Base-by-base conservation (phyloP, 176 grass and related monocot genomes). In the Puccinellia tenuiflora region DNA sequence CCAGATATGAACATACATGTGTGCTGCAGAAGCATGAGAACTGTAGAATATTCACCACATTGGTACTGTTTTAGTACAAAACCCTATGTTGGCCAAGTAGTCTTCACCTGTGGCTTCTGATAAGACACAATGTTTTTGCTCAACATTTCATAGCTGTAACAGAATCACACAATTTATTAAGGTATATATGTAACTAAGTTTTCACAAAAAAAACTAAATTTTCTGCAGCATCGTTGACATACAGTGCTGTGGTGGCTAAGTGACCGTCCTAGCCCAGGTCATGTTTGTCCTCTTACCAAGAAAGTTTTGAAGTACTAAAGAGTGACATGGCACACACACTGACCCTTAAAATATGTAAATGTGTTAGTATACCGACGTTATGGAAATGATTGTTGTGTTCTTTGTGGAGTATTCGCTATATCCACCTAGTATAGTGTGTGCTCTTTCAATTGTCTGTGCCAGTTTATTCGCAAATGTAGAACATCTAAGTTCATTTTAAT, bases 401-500 rank as follows among this genome's bases (percentile, higher is more conserved):
- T 71, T 47, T 37, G 8, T 60, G 25, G 29, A 28, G n/a, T 79
- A 68, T 37, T 77, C 17, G 22, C 46, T 69, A 59, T 69, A 69
- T 55, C 16, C 45, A 81, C 25, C 47, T 33, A 67, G 10, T 43
- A n/a, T 82, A 22, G 11, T 43, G n/a, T 82, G 16, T 60, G 40
- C 48, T 50, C 3, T 84, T 40, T 17, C 9, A 60, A 15, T 85
- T 81, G 20, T 25, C 15, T 67, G 1, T 88, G 20, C 25, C 34
- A 20, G 72, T 77, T 81, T 84, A 64, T 72, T 63, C 0, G 4
- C 55, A 65, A 55, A 59, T n/a, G 24, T 10, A 62, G 40, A 87
- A 83, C 26, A 42, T 51, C 24, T 85, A 60, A 84, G 21, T 8
- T 3, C 33, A 45, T 40, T 47, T 57, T 88, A 56, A 66, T 69